Conservation (phyloP, 2,329 filamentous ascomycete species). For the Intubia oerlemansii region DNA sequence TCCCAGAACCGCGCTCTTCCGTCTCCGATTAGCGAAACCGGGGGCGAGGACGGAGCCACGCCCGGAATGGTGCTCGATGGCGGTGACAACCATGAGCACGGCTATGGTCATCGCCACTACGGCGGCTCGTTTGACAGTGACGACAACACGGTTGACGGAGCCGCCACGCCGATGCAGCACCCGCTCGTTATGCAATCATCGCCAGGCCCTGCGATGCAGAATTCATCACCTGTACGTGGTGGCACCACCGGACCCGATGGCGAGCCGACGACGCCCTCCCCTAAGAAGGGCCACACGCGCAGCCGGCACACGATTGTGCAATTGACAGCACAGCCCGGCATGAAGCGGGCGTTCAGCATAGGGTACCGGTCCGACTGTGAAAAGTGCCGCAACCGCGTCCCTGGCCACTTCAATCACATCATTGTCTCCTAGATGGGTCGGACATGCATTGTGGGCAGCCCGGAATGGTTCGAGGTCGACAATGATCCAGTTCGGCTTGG, state of each 20-base stretch:
- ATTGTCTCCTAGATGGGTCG: conserved; percentile 32
- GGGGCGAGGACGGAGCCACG: conserved; percentile 22
- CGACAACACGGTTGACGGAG: conserved; percentile 2
- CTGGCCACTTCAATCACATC: conserved; percentile 66
- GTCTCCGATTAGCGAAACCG: conserved; percentile 36
- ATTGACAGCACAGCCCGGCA: conserved; percentile 38
- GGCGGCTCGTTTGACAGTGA: no score
- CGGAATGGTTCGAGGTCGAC: neutral
- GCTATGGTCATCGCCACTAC: conserved; percentile 8
- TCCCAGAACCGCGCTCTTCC: conserved; percentile 31
- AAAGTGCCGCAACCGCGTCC: conserved; percentile 53
- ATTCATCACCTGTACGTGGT: conserved; percentile 3
- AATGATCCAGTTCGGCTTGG: neutral
- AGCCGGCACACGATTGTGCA: conserved; percentile 37
- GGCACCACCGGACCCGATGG: conserved; percentile 2
- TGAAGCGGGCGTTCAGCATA: conserved; percentile 56
- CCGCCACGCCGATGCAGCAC: conserved; percentile 1
- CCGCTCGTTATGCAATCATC: conserved; percentile 1
- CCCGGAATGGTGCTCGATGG: conserved; percentile 19
- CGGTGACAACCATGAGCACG: conserved; percentile 5
- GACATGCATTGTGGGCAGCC: conserved; percentile 1
- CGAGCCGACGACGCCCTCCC: conserved; percentile 26
- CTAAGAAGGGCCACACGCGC: conserved; percentile 32
- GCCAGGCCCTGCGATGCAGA: no score
- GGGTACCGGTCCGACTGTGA: conserved; percentile 60